These are phyloP conservation scores for Cercospora sojina DNA, from an alignment of 2,329 filamentous ascomycete species.

Conservation along the genomic window DNA sequence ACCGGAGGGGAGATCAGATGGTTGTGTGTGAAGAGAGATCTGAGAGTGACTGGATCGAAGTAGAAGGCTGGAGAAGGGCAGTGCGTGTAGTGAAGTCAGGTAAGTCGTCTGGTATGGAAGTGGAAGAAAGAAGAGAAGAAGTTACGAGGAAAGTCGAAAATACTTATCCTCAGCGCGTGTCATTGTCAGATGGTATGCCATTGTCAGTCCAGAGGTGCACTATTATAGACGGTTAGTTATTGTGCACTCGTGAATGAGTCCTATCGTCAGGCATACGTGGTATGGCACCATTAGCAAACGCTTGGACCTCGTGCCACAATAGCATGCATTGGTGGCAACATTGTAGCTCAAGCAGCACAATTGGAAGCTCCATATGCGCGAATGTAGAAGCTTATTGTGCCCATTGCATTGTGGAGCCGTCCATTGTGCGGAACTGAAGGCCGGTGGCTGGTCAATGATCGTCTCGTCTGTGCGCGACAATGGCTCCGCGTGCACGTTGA, in stretches of 20 bases:
- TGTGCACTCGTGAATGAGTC: constrained; percentile 14
- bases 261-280: constrained; percentile 15
- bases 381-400: not conserved
- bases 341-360: not conserved
- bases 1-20: not conserved
- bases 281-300: not conserved
- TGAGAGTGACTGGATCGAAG: not conserved
- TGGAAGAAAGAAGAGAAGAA: constrained; percentile 7
- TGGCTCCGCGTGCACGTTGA: not conserved
- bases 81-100: not conserved
- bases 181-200: constrained; percentile 19
- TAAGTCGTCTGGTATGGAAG: constrained; percentile 2
- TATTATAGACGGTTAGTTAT: constrained; percentile 5
- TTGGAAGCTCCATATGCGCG: not conserved
- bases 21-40: not conserved
- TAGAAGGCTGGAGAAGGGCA: not conserved
- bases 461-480: not conserved
- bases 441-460: not conserved
- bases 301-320: not conserved
- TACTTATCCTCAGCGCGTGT: constrained; percentile 1
- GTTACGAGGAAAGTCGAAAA: not conserved
- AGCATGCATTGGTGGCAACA: not conserved
- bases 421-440: not conserved
- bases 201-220: constrained; percentile 7
- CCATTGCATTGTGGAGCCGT: not conserved